Base-by-base conservation (phyloP, 257 asterid species). In the Nicotiana tabacum region DNA sequence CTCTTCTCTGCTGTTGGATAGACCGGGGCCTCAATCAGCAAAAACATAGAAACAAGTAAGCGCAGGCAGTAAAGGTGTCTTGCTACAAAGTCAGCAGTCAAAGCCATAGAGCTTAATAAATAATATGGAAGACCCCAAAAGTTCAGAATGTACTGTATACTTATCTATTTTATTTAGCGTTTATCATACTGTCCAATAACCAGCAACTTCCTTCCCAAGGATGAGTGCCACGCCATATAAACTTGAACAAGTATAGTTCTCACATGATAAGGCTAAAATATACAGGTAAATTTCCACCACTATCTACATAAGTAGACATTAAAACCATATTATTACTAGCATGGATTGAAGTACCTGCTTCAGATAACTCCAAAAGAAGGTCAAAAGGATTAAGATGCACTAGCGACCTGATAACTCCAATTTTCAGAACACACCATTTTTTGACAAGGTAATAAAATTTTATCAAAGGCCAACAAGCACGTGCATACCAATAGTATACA, bases 1-100 rank as follows among this genome's bases (percentile, higher is more conserved):
- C 92, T 87, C 87, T 92, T 91, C 92, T 93, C 97, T 55, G 96
- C 91, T 84, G 90, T 65, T 37, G 91, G 85, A 85, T 88, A 92
- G 83, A 90, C 83, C 53, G 90, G 82, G 85, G 90, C 92, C 97
- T 92, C 86, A 84, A 90, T 66, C 48, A 87, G 85, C 81, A 85
- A 81, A 77, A 72, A 85, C 65, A 43, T 83, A 80, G 39, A 37
- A 77, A 66, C 82, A 82, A 84, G 43, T 89, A 68, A 90, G 90
- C 79, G 30, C 82, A 62, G 81, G 82, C 29, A 66, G 81, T 79
- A 80, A 24, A 12, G 67, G 78, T 67, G 58, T 48, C 46, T 48
- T 67, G 55, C 83, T 43, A 61, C 27, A 1, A 65, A 43, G 27
- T 70, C 35, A 56, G 32, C 27, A 24, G 56, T 51, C 12, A 3